Evolutionary conservation across 371 early-diverging fungal genomes (phyloP), one percentile per base, ranked within the genome.

Genomic region (Actinomortierella ambigua): DNA sequence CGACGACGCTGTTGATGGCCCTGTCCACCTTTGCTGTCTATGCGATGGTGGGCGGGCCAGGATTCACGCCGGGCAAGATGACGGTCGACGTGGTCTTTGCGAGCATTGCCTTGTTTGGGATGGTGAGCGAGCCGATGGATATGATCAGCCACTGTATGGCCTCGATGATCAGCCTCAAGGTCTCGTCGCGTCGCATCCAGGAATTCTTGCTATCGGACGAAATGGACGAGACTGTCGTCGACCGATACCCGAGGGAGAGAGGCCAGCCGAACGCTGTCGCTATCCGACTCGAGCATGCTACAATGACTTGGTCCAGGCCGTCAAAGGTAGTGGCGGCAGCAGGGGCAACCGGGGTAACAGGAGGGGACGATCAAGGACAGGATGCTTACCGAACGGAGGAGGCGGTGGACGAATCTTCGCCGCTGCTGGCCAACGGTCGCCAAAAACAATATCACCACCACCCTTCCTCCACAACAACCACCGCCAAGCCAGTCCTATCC

Each of bases 31-130:
- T 88, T 54, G 76, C 68, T 39, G 75, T 81, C 6, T 88, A 79
- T 47, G 85, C 87, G 5, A 79, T 71, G 24, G 50, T 86, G 15
- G 70, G 83, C 43, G 86, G 86, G 17, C 63, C 81, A 17, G 79
- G 79, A 70, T 22, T 79, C 81, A 13, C 69, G 3, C 42, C 68
- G 52, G 61, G 61, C 55, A 27, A 89, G 87, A 13, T 79, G 63
- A 91, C 88, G 5, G 84, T 90, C 8, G 84, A 85, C 47, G 79
- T 85, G 52, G 93, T 94, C 0, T 97, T 96, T 77, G 95, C 95
- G 7, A 87, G 95, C 27, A 84, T 98, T 66, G 83, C 96, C 1
- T 82, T 97, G n/a, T 96, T 98, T 82, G 91, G 92, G 64, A 82
- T 97, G 67, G 82, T 97, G 24, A 55, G 57, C 18, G 29, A 27